A percentile compares a stretch with the other conserved stretches of the same genome.
phyloP scores from a whole-genome alignment of 176 grass and related monocot genomes.

The Pontederia crassipes region DNA sequence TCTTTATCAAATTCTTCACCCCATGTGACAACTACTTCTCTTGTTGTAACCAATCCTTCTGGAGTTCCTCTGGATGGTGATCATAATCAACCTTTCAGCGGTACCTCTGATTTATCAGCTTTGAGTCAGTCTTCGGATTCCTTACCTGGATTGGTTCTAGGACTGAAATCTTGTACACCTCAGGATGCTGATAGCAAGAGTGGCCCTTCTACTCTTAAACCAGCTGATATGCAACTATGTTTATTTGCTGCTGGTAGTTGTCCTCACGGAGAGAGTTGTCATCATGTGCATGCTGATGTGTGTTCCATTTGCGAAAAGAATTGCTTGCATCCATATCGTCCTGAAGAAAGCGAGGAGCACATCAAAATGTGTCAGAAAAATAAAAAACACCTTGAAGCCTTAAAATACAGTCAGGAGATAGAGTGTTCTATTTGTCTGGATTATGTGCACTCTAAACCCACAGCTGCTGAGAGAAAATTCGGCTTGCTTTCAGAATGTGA shows the following conservation, averaged over 20 bases:
- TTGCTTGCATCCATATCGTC: constrained; percentile 52
- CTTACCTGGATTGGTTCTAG: constrained; percentile 9
- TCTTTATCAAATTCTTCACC: constrained; percentile 25
- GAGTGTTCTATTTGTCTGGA: constrained; percentile 85
- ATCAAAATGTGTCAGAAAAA: constrained; percentile 62
- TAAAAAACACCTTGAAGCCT: constrained; percentile 43
- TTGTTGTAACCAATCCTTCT: constrained; percentile 18
- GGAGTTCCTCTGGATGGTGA: constrained; percentile 20
- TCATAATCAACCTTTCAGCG: constrained; percentile 3
- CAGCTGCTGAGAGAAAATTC: constrained; percentile 65
- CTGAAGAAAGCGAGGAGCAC: constrained; percentile 44
- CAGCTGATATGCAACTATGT: constrained; percentile 51
- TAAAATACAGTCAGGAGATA: constrained; percentile 76
- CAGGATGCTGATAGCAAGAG: constrained; percentile 14
- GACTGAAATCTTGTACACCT: constrained; percentile 19
- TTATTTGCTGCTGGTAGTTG: constrained; percentile 67
- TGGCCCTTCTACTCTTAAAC: constrained; percentile 17
- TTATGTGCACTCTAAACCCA: constrained; percentile 60
- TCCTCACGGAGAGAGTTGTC: constrained; percentile 56
- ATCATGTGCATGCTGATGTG: constrained; percentile 55
- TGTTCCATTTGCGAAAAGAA: constrained; percentile 55
- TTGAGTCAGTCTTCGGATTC: neutral
- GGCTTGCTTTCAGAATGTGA: constrained; percentile 84
- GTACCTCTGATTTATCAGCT: constrained; percentile 3
- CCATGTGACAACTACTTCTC: constrained; percentile 32